Base-by-base conservation (phyloP, 768 basidiomycete genomes). In the Kwoniella dendrophila region DNA sequence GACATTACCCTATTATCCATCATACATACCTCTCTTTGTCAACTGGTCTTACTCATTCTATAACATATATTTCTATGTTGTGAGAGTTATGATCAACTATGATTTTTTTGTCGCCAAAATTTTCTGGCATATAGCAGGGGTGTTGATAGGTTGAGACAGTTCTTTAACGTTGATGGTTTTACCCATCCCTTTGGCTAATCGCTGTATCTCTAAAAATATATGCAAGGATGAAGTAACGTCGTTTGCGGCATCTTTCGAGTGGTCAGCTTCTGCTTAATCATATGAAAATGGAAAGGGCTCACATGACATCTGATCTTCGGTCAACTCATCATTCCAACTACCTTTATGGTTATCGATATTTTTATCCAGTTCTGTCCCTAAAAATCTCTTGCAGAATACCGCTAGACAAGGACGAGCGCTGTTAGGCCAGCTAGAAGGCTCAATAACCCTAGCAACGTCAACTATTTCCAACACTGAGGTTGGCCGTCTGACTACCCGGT, bases 211-310 rank as follows among this genome's bases (percentile, higher is more conserved):
- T 7, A 59, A 38, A 52, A 66, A 75, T 30, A 78, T 66, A 33
- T 70, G 36, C 18, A 67, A 45, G 2, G 69, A 64, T 20, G 68
- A 62, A 32, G 63, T 69, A 0, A 74, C 76, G 51, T 78, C 76
- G 64, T 78, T 72, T 8, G 73, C 73, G 8, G 73, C 76, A 44
- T 78, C 76, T 78, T 32, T 29, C 7, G 20, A 5, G 22, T 27
- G 41, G 24, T 55, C 40, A 38, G 51, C 22, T 20, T 22, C 14
- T 20, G 5, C 16, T 4, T 18, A 6, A n/a, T 43, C 22, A 38
- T 38, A 38, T n/a, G 18, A 18, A 4, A 53, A 33, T 20, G 20
- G 29, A 38, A 26, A n/a, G 1, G 11, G 67, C 75, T 63, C 53
- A 78, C 76, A 78, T 2, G 74, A 68, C 14, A 55, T 56, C 49